phyloP scores from a whole-genome alignment of 2,329 filamentous ascomycete species.

The Diaporthe velutina region DNA sequence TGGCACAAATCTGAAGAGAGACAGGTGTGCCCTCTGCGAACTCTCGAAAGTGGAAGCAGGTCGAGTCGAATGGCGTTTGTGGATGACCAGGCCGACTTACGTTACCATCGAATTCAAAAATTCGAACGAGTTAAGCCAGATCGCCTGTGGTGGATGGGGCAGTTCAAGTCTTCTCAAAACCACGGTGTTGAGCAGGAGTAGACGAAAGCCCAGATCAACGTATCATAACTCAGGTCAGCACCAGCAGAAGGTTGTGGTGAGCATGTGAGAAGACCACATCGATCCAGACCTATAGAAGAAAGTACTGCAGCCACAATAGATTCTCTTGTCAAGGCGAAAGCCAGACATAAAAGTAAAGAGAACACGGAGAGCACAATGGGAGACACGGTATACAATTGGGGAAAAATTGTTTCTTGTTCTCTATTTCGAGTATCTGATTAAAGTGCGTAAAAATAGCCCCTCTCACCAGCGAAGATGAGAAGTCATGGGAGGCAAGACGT shows the following conservation, averaged over 20 bases:
- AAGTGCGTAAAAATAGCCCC: conserved; percentile 19
- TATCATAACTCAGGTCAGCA: neutral
- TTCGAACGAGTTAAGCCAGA: neutral
- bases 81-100: too few relatives aligned
- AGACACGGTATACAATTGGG: neutral
- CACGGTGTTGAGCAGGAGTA: neutral
- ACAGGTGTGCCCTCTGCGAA: neutral
- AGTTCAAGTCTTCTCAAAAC: neutral
- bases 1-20: neutral
- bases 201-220: neutral
- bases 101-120: neutral
- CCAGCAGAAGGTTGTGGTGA: too few relatives aligned
- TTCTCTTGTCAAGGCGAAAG: neutral
- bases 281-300: neutral
- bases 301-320: neutral
- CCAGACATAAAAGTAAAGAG: too few relatives aligned
- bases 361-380: neutral
- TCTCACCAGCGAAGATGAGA: conserved; percentile 36
- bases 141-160: neutral
- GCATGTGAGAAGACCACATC: neutral
- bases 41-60: neutral
- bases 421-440: conserved; percentile 32
- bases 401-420: conserved; percentile 19
- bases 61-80: neutral
- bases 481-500: conserved; percentile 30